Percentiles rank a stretch among this genome's conserved stretches.
Evolutionary conservation across 371 early-diverging fungal genomes (phyloP).

Genomic region (Apophysomyces variabilis): DNA sequence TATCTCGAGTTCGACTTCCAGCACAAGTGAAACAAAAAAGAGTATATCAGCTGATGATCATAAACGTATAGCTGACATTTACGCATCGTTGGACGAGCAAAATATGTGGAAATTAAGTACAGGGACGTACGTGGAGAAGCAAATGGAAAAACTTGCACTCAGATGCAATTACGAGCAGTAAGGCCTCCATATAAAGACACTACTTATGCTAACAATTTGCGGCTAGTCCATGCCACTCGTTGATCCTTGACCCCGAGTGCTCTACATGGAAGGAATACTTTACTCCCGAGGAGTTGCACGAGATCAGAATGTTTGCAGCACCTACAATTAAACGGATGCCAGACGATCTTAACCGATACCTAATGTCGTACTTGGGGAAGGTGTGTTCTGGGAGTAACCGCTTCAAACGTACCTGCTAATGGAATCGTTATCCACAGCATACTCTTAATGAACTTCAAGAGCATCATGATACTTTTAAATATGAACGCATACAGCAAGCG

Average conservation of each 20-base stretch:
- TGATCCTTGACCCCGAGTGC: background rate
- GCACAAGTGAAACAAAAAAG: background rate
- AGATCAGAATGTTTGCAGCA: background rate
- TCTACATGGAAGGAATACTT: background rate
- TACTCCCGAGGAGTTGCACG: background rate
- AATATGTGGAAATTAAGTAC: background rate
- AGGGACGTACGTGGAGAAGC: background rate
- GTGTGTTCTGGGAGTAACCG: background rate
- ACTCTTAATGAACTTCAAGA: background rate
- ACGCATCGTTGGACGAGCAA: background rate
- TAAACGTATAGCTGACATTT: background rate
- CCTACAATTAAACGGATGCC: background rate
- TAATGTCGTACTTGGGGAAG: background rate
- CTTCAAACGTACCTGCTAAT: background rate
- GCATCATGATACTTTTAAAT: background rate
- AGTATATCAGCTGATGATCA: background rate
- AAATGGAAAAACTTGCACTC: background rate
- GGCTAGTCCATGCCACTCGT: background rate
- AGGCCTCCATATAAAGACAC: background rate
- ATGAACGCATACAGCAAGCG: background rate
- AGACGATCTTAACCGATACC: background rate
- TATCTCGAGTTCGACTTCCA: background rate
- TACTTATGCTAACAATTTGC: background rate
- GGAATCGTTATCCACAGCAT: background rate
- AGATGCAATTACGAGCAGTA: background rate